Conservation (phyloP, 768 basidiomycete genomes). For the Serpula lacrymans region DNA sequence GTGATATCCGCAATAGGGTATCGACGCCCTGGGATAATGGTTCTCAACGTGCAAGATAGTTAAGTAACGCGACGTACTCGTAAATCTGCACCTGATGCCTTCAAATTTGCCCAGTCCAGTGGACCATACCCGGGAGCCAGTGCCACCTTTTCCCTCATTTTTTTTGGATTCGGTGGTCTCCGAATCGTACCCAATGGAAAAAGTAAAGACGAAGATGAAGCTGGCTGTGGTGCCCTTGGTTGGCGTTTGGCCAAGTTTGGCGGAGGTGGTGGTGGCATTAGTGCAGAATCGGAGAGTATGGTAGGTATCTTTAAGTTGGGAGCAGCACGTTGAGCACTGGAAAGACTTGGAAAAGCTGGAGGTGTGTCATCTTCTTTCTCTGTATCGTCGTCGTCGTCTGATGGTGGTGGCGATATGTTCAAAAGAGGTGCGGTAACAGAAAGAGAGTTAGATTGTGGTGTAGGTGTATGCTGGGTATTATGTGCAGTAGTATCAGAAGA, state of each 20-base stretch:
- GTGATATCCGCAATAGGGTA: slow-evolving; percentile 30
- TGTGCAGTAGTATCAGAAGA: slow-evolving; percentile 31
- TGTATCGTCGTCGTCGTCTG: slow-evolving; percentile 38
- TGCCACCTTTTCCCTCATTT: slow-evolving; percentile 75
- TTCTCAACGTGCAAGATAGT: not conserved
- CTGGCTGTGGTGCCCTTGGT: slow-evolving; percentile 26
- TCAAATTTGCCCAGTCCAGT: slow-evolving; percentile 91
- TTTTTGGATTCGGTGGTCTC: slow-evolving; percentile 48
- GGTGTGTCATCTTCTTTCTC: slow-evolving; percentile 54
- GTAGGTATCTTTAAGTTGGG: slow-evolving; percentile 19
- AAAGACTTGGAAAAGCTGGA: slow-evolving; percentile 70
- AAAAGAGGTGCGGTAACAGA: slow-evolving; percentile 31
- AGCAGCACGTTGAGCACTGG: slow-evolving; percentile 65
- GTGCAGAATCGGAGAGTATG: slow-evolving; percentile 42
- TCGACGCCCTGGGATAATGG: not conserved
- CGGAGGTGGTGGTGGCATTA: slow-evolving; percentile 54
- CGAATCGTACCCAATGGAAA: slow-evolving; percentile 64
- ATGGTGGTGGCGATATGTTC: slow-evolving; percentile 38
- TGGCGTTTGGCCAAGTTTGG: slow-evolving; percentile 37
- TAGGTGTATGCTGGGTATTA: not conserved
- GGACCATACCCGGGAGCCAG: slow-evolving; percentile 89
- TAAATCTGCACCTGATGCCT: slow-evolving; percentile 76
- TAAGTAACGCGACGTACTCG: slow-evolving; percentile 45
- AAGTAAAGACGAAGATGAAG: slow-evolving; percentile 42
- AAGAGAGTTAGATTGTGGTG: not conserved